Evolutionary conservation across 345 rosid genomes (phyloP).

Genomic region (Eucalyptus regnans): DNA sequence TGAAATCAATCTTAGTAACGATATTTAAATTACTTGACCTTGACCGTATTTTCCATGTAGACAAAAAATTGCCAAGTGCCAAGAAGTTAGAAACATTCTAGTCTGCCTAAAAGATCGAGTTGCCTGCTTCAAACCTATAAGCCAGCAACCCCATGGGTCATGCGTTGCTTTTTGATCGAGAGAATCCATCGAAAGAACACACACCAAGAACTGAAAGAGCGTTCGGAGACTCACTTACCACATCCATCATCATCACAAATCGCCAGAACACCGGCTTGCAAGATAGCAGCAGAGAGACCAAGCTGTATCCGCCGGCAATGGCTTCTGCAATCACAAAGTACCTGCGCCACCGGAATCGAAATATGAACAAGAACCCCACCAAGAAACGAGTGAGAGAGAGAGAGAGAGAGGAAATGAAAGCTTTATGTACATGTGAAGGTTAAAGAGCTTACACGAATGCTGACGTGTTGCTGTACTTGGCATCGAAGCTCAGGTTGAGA

Average conservation of each 20-base stretch:
- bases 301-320: constrained; percentile 23
- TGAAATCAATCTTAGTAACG: neutral
- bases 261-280: constrained; percentile 8
- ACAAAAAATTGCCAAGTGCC: neutral
- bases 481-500: constrained; percentile 40
- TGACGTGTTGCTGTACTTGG: constrained; percentile 32
- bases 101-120: neutral
- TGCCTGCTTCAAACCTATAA: neutral
- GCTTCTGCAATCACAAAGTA: constrained; percentile 42
- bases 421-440: neutral
- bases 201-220: neutral
- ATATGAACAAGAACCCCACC: neutral
- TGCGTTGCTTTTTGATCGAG: too few relatives aligned
- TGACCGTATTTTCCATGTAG: neutral
- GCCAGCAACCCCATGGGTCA: neutral
- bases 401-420: neutral
- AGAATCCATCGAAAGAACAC: neutral
- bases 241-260: constrained; percentile 19
- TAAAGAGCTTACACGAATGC: constrained; percentile 27
- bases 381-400: neutral
- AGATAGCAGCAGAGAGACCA: constrained; percentile 13
- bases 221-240: constrained; percentile 5
- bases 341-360: constrained; percentile 3
- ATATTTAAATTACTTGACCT: neutral
- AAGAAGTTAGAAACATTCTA: neutral